Evolutionary conservation across 495 filamentous ascomycete genomes (phyloP).

Genomic region (Neurospora hispaniola): DNA sequence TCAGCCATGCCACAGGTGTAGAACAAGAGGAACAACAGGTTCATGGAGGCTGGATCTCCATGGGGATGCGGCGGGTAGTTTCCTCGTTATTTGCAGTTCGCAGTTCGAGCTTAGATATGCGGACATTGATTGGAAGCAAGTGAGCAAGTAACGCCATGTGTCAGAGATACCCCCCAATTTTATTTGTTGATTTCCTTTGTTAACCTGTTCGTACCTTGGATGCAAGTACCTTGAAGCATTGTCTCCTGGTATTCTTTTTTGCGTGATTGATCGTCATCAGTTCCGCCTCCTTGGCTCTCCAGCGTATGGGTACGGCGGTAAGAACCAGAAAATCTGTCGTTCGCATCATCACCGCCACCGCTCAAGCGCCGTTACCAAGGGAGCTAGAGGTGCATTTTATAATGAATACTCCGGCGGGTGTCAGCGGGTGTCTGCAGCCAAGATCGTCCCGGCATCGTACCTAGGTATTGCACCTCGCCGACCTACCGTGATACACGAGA

Average conservation of each 20-base stretch:
- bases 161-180: neutral
- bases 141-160: neutral
- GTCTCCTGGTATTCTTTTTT: neutral
- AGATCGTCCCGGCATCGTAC: too few relatives aligned
- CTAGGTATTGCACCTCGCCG: too few relatives aligned
- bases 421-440: too few relatives aligned
- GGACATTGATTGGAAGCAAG: neutral
- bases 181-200: neutral
- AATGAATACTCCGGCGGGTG: too few relatives aligned
- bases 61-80: neutral
- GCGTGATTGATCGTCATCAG: neutral
- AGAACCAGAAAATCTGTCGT: too few relatives aligned
- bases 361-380: too few relatives aligned
- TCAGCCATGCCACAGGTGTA: neutral
- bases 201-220: neutral
- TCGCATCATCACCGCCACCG: too few relatives aligned
- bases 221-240: neutral
- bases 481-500: too few relatives aligned
- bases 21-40: neutral
- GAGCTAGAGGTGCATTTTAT: too few relatives aligned
- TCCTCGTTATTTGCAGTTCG: neutral
- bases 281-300: neutral
- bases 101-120: neutral
- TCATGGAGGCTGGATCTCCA: neutral
- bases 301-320: too few relatives aligned